Evolutionary conservation across 2,329 filamentous ascomycete species (phyloP), one percentile per base, ranked within the genome.

Genomic region (Clarireedia hainanense): DNA sequence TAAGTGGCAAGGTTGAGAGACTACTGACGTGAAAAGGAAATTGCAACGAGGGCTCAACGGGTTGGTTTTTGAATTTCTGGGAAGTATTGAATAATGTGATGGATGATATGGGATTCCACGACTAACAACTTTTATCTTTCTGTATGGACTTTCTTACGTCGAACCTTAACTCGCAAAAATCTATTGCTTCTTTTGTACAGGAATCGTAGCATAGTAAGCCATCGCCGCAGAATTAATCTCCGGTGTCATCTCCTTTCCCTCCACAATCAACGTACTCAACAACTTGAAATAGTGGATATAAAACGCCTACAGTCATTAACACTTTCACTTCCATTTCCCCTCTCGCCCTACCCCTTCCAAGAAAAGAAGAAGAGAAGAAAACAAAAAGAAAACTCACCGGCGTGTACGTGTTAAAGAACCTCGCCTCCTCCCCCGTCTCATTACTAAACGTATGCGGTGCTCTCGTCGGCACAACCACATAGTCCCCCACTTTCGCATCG

Each of bases 1-100:
- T 74, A 65, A 70, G 58, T 74, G 72, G 71, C 65, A 71, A 47
- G 71, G 69, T 2, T 74, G 53, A 66, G 47, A 15, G 10, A 34
- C 30, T 34, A 10, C 12, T 34, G 30, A 12, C 30, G 4, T 20
- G 30, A 34, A 34, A 34, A 12, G 30, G 30, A 4, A 34, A 34
- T 12, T 34, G 30, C 10, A 34, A 34, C 30, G 9, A 12, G 30
- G 30, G 4, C 10, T 34, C 12, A 12, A 34, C 4, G 9, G 30
- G 10, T 34, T 34, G 30, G 10, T 12, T 34, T 12, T 34, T 12
- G 2, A 34, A 34, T 14, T 34, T 34, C 12, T 7, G 30, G 3
- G 4, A 4, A 34, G 30, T 12, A 12, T 12, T 12, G 10, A 34
- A 34, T 34, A 5, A 34, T 12, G 10, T 34, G 30, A 20, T 20